These are phyloP conservation scores for Thalassiosira exigua DNA, from an alignment of 352 stramenopile genomes.

Conservation along the genomic window DNA sequence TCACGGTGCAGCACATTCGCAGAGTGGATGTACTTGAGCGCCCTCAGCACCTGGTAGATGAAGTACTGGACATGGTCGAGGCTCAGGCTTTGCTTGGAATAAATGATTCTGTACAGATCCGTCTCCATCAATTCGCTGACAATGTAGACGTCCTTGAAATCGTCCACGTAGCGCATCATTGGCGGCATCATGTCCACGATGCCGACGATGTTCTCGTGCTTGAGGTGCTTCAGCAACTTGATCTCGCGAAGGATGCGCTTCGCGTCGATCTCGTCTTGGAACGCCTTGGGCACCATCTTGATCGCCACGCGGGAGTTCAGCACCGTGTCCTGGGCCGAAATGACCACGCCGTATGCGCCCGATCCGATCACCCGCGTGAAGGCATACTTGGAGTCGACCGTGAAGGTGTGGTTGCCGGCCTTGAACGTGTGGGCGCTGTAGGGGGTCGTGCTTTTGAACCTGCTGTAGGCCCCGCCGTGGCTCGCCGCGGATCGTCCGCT, in stretches of 20 bases:
- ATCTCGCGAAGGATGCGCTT: conserved; percentile 99
- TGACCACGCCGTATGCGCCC: conserved; percentile 84
- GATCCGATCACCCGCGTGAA: conserved; percentile 79
- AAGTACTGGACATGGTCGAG: conserved; percentile 97
- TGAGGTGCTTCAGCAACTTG: conserved; percentile 90
- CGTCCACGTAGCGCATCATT: conserved; percentile 85
- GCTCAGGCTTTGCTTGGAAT: conserved; percentile 91
- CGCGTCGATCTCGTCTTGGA: conserved; percentile 98
- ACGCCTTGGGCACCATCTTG: conserved; percentile 96
- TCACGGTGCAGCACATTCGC: conserved; percentile 93
- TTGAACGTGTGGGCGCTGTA: conserved; percentile 83
- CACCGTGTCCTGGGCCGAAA: conserved; percentile 72
- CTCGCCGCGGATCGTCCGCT: conserved; percentile 32
- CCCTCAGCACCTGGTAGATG: conserved; percentile 94
- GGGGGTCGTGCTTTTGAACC: conserved; percentile 50
- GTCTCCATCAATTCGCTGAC: conserved; percentile 98
- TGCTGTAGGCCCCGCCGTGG: conserved; percentile 6
- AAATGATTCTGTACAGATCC: conserved; percentile 97
- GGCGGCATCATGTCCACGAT: conserved; percentile 95
- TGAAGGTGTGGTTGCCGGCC: conserved; percentile 83
- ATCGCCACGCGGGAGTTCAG: conserved; percentile 90
- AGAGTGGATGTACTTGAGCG: conserved; percentile 95
- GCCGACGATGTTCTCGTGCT: conserved; percentile 92
- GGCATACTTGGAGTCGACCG: conserved; percentile 79
- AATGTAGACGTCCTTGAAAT: conserved; percentile 98